Conservation (phyloP, 495 filamentous ascomycete species). For the Usnea hakonensis region DNA sequence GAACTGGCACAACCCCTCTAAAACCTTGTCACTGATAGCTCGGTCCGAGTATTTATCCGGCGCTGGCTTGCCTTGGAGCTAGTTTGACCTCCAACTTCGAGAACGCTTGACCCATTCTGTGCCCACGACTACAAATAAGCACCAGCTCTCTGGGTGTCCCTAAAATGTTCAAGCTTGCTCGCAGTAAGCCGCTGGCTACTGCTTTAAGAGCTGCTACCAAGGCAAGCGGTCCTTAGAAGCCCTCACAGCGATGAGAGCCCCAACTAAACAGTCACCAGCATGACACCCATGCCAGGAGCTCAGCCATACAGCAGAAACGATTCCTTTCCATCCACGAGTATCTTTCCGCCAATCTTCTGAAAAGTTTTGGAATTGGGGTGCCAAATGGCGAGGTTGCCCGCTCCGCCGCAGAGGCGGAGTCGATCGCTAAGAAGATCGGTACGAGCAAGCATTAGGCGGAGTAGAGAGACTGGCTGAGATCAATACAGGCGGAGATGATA, state of each 20-base stretch:
- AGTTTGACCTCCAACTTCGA: not conserved
- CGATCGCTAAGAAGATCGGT: conserved; percentile 81
- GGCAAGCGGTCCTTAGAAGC: conserved; percentile 35
- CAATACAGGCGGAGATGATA: conserved; percentile 69
- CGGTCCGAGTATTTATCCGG: too few species aligned
- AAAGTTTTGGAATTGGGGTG: conserved; percentile 88
- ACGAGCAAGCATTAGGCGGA: conserved; percentile 18
- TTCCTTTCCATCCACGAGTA: conserved; percentile 96
- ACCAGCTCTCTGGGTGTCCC: conserved; percentile 9
- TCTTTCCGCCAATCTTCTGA: conserved; percentile 81
- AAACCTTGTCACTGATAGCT: too few species aligned
- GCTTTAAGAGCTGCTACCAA: conserved; percentile 53
- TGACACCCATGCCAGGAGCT: conserved; percentile 43
- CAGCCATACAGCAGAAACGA: conserved; percentile 64
- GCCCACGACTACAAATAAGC: conserved; percentile 4
- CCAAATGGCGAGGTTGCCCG: conserved; percentile 81
- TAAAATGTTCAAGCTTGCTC: conserved; percentile 68
- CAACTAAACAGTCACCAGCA: conserved; percentile 23
- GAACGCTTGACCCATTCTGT: not conserved
- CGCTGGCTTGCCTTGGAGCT: conserved; percentile 7
- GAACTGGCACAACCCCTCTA: too few species aligned
- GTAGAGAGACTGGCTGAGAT: conserved; percentile 20
- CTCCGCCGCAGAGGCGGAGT: conserved; percentile 80
- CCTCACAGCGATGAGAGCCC: not conserved
- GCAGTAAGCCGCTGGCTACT: conserved; percentile 57